Base-by-base conservation (phyloP, 2,329 filamentous ascomycete genomes). In the Fusarium anthophilum region DNA sequence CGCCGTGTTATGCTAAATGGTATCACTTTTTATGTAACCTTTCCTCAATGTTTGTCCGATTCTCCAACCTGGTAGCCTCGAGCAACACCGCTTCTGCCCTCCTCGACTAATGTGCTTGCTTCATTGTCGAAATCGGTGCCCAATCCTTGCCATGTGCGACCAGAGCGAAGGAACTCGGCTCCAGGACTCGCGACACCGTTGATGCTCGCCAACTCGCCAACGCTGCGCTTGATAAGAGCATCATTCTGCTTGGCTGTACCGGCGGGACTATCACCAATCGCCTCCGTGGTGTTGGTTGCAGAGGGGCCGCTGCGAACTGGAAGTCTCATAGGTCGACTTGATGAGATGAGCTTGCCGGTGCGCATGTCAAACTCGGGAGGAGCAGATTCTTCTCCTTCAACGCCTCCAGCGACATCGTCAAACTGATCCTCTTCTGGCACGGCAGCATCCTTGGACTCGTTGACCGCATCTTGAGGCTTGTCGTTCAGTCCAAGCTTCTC, bases 351-450 rank as follows among this genome's bases (percentile, higher is more conserved):
- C 70, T 90, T 91, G 41, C 96, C 96, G 5, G 95, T 98, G 18
- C 96, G 89, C 15, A 98, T 88, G 82, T 99, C 96, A 77, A 97
- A 99, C 77, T 98, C 94, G 2, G 96, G 96, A 1, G 95, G 91
- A 74, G 93, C 91, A 2, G 93, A 95, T 78, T 94, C 92, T 50
- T 92, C 90, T 26, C 90, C 89, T n/a, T 86, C 86, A 9, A 89
- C 84, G 0, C 85, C 86, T 4, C 84, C 83, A 10, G 80, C 80
- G 2, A 84, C 84, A 6, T 83, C 81, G 5, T 81, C 80, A 6
- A 77, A 75, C 24, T 73, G 57, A 58, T 74, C 72, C 18, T 68
- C 60, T 39, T 61, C 60, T 39, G 39, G 62, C 41, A 44, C 45
- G 44, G 68, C 73, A 30, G 73, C 64, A 11, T 41, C 62, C 26